Evolutionary conservation across 2,329 filamentous ascomycete species (phyloP).

Genomic region (Fonsecaea nubica): DNA sequence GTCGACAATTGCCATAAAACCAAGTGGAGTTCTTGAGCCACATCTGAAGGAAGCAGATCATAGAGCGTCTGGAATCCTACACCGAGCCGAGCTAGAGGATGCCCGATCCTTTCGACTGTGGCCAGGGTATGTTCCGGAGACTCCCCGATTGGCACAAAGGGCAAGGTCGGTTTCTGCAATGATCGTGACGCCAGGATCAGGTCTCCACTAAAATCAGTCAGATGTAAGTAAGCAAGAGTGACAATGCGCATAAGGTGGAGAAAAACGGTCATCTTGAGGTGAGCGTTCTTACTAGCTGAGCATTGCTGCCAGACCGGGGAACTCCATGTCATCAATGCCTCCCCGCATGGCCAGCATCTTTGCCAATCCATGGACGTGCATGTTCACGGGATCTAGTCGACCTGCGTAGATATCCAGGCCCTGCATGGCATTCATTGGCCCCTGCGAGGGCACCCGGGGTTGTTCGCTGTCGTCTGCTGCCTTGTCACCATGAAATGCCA

Average conservation of each 20-base stretch:
- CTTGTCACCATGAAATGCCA: conserved; percentile 15
- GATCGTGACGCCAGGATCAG: conserved; percentile 21
- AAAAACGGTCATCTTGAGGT: background rate
- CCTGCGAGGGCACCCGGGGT: conserved; percentile 17
- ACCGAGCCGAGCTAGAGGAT: conserved; percentile 24
- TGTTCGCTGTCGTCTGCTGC: conserved; percentile 1
- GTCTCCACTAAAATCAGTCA: conserved; percentile 16
- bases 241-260: background rate
- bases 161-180: conserved; percentile 12
- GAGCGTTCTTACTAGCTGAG: conserved; percentile 25
- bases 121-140: conserved; percentile 13
- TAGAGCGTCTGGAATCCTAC: conserved; percentile 15
- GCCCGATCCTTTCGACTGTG: conserved; percentile 13
- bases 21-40: background rate
- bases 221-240: conserved; percentile 10
- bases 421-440: conserved; percentile 21
- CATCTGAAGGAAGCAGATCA: conserved; percentile 5
- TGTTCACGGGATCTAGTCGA: conserved; percentile 17
- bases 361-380: conserved; percentile 38
- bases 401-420: conserved; percentile 23
- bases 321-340: conserved; percentile 29
- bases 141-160: conserved; percentile 20
- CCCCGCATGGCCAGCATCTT: conserved; percentile 38
- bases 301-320: conserved; percentile 20
- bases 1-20: conserved; percentile 5